A percentile compares a stretch with the other conserved stretches of the same genome.
These are phyloP conservation scores for Pyrenochaeta sp. DNA, from an alignment of 2,329 filamentous ascomycete species.

Conservation along the genomic window DNA sequence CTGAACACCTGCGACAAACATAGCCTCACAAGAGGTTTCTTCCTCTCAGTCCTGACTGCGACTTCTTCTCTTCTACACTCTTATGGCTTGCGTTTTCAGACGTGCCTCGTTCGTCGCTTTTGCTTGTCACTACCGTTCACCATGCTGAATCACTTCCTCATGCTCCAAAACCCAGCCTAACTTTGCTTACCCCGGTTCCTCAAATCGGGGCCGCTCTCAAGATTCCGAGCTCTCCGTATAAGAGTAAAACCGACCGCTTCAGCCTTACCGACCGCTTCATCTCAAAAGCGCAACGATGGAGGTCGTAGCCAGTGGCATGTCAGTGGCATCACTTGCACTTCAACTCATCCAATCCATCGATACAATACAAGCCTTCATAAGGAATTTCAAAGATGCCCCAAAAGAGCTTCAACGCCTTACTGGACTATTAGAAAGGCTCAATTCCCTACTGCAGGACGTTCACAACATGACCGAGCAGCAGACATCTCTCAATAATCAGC, in stretches of 20 bases:
- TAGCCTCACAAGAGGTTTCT: too few relatives aligned
- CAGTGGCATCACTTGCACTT: conserved; percentile 19
- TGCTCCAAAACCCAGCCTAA: too few relatives aligned
- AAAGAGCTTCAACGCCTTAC: conserved; percentile 17
- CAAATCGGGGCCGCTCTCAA: too few relatives aligned
- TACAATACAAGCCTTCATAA: conserved; percentile 13
- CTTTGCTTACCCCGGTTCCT: too few relatives aligned
- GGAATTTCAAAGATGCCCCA: conserved; percentile 16
- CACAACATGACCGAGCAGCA: conserved; percentile 8
- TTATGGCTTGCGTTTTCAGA: too few relatives aligned
- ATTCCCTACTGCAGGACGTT: conserved; percentile 8
- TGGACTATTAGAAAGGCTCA: conserved; percentile 12
- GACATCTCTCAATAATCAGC: conserved; percentile 4
- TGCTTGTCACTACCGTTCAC: too few relatives aligned
- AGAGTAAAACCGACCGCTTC: neutral
- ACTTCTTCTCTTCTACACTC: too few relatives aligned
- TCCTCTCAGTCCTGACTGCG: too few relatives aligned
- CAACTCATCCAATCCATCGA: conserved; percentile 20
- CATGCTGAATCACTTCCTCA: too few relatives aligned
- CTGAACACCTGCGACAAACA: too few relatives aligned
- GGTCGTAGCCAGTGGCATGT: conserved; percentile 20
- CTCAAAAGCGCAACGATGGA: conserved; percentile 18
- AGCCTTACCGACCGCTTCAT: neutral
- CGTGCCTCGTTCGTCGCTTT: too few relatives aligned
- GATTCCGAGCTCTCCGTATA: too few relatives aligned